These are phyloP conservation scores for Agaricus bisporus DNA, from an alignment of 768 basidiomycete genomes.

Conservation along the genomic window DNA sequence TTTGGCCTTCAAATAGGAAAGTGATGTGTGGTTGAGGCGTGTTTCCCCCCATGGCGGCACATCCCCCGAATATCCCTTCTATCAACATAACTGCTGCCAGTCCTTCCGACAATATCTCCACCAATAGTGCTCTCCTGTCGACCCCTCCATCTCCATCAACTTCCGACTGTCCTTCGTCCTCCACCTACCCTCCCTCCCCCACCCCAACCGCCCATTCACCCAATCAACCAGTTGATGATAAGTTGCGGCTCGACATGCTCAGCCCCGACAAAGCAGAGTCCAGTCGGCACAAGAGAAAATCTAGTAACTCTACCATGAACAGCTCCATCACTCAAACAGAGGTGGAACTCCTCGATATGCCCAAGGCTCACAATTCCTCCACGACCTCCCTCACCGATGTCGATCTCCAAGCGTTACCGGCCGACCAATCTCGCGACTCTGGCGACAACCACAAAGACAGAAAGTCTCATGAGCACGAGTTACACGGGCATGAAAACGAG, in stretches of 20 bases:
- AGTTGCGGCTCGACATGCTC: constrained; percentile 55
- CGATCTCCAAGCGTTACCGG: constrained; percentile 15
- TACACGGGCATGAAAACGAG: constrained; percentile 30
- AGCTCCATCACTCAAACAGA: constrained; percentile 46
- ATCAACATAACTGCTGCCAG: constrained; percentile 24
- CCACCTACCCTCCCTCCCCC: constrained; percentile 61
- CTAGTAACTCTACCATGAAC: constrained; percentile 49
- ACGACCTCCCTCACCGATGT: constrained; percentile 30
- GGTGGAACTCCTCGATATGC: constrained; percentile 32
- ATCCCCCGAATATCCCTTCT: constrained; percentile 20
- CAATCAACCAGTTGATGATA: constrained; percentile 61
- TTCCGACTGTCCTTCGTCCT: constrained; percentile 22
- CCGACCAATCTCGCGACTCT: background rate
- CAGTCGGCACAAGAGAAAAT: constrained; percentile 43
- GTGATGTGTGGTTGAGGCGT: background rate
- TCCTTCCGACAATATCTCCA: constrained; percentile 9
- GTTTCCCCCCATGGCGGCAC: constrained; percentile 14
- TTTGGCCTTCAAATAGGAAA: background rate
- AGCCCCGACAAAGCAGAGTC: constrained; percentile 24
- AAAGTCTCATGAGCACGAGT: constrained; percentile 20
- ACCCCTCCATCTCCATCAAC: constrained; percentile 13
- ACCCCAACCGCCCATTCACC: constrained; percentile 66
- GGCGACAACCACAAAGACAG: constrained; percentile 18
- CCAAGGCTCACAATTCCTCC: constrained; percentile 29
- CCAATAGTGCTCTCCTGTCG: constrained; percentile 13